Conservation (phyloP, 495 filamentous ascomycete species). For the Penicillium tannophilum region DNA sequence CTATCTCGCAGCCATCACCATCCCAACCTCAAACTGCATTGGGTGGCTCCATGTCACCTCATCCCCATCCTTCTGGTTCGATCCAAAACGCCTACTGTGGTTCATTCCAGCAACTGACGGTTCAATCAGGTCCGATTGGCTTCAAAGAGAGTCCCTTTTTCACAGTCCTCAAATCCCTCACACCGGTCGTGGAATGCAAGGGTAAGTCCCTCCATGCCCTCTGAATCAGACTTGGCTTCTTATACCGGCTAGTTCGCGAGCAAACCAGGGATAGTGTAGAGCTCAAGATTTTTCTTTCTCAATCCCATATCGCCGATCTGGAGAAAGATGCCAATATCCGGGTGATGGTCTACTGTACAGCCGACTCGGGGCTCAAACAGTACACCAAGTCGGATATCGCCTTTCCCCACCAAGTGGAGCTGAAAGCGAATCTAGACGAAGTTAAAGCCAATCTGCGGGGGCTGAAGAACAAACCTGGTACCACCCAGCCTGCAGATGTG, state of each 20-base stretch:
- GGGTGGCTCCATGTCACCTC: slow-evolving; percentile 33
- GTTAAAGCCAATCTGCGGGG: slow-evolving; percentile 88
- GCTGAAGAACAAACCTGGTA: slow-evolving; percentile 92
- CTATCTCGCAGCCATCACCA: slow-evolving; percentile 24
- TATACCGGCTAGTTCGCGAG: slow-evolving; percentile 46
- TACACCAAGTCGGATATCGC: slow-evolving; percentile 70
- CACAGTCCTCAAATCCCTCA: slow-evolving; percentile 60
- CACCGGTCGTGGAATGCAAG: slow-evolving; percentile 64
- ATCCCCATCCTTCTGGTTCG: slow-evolving; percentile 39
- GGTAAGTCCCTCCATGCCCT: slow-evolving; percentile 48
- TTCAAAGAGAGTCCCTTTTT: slow-evolving; percentile 86
- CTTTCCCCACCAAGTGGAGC: slow-evolving; percentile 89
- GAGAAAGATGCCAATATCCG: slow-evolving; percentile 55
- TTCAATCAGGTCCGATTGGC: slow-evolving; percentile 32
- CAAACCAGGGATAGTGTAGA: slow-evolving; percentile 55
- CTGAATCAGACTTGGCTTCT: slow-evolving; percentile 24
- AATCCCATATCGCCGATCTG: slow-evolving; percentile 51
- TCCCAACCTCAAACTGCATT: slow-evolving; percentile 33
- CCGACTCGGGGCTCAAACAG: slow-evolving; percentile 53
- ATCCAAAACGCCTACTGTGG: not conserved
- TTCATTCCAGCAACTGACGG: not conserved
- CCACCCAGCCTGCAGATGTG: slow-evolving; percentile 89
- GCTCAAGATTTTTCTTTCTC: slow-evolving; percentile 53
- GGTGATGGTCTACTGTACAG: slow-evolving; percentile 82
- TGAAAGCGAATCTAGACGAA: slow-evolving; percentile 86